phyloP scores from a whole-genome alignment of 2,329 filamentous ascomycete species.

The Fusarium oxysporum region DNA sequence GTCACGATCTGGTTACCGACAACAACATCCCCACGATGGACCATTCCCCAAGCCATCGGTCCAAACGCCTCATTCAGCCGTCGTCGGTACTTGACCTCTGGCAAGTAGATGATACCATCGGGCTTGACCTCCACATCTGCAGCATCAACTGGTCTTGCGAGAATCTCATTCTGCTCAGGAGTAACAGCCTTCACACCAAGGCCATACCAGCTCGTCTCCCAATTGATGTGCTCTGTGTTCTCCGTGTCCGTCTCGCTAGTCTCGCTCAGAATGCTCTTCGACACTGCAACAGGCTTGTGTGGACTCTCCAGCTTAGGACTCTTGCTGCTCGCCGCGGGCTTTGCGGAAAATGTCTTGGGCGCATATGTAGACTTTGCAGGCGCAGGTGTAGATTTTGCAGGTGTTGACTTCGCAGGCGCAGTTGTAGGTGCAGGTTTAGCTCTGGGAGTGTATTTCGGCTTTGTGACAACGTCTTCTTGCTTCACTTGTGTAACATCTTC shows the following conservation, averaged over 20 bases:
- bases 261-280: constrained; percentile 23
- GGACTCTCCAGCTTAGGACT: constrained; percentile 1
- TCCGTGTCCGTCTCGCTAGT: constrained; percentile 18
- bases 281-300: constrained; percentile 11
- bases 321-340: not conserved
- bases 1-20: constrained; percentile 86
- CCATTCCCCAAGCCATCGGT: constrained; percentile 94
- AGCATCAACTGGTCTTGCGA: constrained; percentile 74
- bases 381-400: not conserved
- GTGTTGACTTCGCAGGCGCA: not conserved
- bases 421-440: constrained; percentile 5
- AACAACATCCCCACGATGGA: constrained; percentile 85
- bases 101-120: constrained; percentile 94
- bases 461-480: constrained; percentile 22
- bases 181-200: constrained; percentile 78
- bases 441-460: not conserved
- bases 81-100: constrained; percentile 96
- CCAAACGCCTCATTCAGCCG: constrained; percentile 93
- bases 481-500: constrained; percentile 26
- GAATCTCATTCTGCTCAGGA: constrained; percentile 73
- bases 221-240: constrained; percentile 66
- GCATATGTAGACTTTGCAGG: not conserved
- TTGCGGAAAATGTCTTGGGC: not conserved
- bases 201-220: constrained; percentile 86
- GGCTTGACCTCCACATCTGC: constrained; percentile 96